phyloP scores from a whole-genome alignment of 805 yeast species.

The Ogataea siamensis region DNA sequence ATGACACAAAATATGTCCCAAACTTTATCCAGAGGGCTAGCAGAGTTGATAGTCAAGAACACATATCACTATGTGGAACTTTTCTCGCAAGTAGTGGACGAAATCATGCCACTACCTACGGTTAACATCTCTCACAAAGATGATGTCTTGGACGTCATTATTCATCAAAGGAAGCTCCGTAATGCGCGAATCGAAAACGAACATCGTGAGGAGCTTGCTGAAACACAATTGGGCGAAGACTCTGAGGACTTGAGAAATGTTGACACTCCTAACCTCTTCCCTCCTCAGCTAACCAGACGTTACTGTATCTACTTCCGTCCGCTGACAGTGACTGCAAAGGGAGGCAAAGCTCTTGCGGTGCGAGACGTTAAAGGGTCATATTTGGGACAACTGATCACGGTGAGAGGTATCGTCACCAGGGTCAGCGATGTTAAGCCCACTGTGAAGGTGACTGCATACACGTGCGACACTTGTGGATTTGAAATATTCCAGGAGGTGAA shows the following conservation, averaged over 20 bases:
- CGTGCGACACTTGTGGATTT: slow-evolving; percentile 96
- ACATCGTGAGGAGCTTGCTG: slow-evolving; percentile 57
- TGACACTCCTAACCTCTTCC: slow-evolving; percentile 58
- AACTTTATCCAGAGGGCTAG: slow-evolving; percentile 35
- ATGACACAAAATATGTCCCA: slow-evolving; percentile 20
- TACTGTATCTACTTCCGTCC: slow-evolving; percentile 88
- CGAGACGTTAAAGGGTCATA: slow-evolving; percentile 83
- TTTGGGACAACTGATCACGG: slow-evolving; percentile 84
- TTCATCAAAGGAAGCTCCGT: slow-evolving; percentile 84
- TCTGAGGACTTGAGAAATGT: slow-evolving; percentile 19
- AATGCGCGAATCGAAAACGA: slow-evolving; percentile 73
- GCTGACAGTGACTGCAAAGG: slow-evolving; percentile 41
- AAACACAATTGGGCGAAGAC: slow-evolving; percentile 36
- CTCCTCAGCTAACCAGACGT: slow-evolving; percentile 82
- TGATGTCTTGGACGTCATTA: slow-evolving; percentile 88
- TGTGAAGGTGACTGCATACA: slow-evolving; percentile 87
- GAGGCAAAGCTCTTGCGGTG: slow-evolving; percentile 70
- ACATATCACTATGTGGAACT: slow-evolving; percentile 78
- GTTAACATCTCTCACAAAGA: slow-evolving; percentile 75
- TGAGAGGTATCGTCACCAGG: slow-evolving; percentile 91
- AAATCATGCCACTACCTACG: slow-evolving; percentile 83
- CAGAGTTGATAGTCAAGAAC: slow-evolving; percentile 64
- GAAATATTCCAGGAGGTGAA: slow-evolving; percentile 96
- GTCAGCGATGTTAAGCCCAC: slow-evolving; percentile 96
- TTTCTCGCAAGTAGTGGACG: slow-evolving; percentile 73